Evolutionary conservation across 2,329 filamentous ascomycete genomes (phyloP).

Genomic region (Claviceps paspali): DNA sequence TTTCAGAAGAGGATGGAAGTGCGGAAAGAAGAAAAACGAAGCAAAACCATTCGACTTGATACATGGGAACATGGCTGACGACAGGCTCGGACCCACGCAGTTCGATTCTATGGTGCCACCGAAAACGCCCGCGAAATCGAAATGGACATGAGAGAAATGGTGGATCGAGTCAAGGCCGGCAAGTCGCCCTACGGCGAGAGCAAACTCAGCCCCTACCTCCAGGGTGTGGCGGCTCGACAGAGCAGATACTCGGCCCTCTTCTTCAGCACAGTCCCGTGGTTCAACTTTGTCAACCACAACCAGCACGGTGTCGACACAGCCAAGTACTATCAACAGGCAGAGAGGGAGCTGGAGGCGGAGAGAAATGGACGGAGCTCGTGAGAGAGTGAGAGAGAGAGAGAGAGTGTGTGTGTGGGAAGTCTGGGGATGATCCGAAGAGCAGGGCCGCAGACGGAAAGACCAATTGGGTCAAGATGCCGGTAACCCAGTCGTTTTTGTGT

Average conservation of each 20-base stretch:
- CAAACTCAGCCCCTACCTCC: constrained; percentile 69
- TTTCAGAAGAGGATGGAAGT: too few species aligned
- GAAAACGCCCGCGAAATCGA: constrained; percentile 88
- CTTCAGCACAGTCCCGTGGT: constrained; percentile 78
- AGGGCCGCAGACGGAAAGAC: too few species aligned
- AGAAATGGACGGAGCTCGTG: constrained; percentile 4
- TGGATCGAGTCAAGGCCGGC: constrained; percentile 83
- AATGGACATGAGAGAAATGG: constrained; percentile 98
- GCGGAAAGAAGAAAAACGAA: too few species aligned
- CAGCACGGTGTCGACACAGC: constrained; percentile 94
- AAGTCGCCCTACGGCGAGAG: constrained; percentile 78
- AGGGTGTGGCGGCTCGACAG: constrained; percentile 84
- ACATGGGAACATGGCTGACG: too few species aligned
- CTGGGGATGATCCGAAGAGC: too few species aligned
- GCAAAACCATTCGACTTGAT: too few species aligned
- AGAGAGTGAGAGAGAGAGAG: not conserved
- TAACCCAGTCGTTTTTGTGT: not conserved
- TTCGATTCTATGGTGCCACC: constrained; percentile 87
- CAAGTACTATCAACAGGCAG: constrained; percentile 94
- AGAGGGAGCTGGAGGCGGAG: constrained; percentile 82
- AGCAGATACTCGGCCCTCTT: constrained; percentile 81
- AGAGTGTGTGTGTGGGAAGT: too few species aligned
- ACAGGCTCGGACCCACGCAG: too few species aligned
- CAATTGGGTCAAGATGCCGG: too few species aligned
- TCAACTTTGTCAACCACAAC: constrained; percentile 95